Evolutionary conservation across 2,329 filamentous ascomycete genomes (phyloP).

Genomic region (Xylaria sp.): DNA sequence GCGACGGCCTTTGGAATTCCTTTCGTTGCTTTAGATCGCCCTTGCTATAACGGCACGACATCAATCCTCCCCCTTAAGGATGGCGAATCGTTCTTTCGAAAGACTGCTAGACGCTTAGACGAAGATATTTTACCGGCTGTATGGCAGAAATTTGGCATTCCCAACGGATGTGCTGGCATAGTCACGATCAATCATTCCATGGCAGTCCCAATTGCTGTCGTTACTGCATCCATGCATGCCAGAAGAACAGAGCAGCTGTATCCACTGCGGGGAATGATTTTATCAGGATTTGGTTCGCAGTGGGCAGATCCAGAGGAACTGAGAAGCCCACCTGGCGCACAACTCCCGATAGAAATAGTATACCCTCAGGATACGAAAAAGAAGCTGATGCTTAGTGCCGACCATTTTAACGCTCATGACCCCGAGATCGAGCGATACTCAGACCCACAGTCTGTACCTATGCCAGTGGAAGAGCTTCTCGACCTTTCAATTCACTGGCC

Average conservation of each 20-base stretch:
- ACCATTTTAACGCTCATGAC: not conserved
- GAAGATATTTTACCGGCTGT: not conserved
- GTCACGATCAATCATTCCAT: not conserved
- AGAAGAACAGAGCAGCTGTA: not conserved
- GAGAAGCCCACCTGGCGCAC: not conserved
- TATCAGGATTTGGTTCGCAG: not conserved
- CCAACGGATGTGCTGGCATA: not conserved
- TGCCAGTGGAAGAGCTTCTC: not conserved
- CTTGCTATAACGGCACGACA: not conserved
- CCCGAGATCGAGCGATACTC: not conserved
- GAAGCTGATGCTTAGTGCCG: not conserved
- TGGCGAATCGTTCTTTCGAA: not conserved
- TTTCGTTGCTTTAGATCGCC: not conserved
- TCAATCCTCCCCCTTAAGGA: not conserved
- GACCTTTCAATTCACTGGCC: not conserved
- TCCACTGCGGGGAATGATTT: not conserved
- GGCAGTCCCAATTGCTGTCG: not conserved
- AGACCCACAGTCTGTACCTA: not conserved
- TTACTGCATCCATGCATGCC: not conserved
- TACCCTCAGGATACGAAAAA: not conserved
- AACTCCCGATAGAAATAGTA: not conserved
- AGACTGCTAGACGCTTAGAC: not conserved
- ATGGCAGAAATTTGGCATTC: constrained; percentile 1
- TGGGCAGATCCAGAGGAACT: not conserved
- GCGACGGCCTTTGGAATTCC: not conserved